Conservation (phyloP, 2,329 filamentous ascomycete species). For the Macroventuria anomochaeta region DNA sequence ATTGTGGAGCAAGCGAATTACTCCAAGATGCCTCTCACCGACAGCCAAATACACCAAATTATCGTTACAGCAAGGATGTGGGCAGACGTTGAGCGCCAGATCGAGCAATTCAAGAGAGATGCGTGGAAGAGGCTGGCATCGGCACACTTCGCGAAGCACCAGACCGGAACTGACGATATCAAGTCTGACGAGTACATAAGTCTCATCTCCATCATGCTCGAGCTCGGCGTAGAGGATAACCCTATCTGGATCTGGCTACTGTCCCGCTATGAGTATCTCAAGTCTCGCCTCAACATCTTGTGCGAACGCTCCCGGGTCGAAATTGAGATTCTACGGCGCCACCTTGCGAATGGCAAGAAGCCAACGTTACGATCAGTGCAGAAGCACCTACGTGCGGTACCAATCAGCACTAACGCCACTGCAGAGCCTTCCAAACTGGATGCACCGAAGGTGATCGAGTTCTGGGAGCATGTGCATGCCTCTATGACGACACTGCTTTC, state of each 20-base stretch:
- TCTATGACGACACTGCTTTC: conserved; percentile 80
- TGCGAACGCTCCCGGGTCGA: conserved; percentile 90
- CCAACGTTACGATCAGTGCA: conserved; percentile 73
- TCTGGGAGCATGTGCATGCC: conserved; percentile 87
- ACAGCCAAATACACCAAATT: conserved; percentile 83
- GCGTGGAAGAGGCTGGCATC: conserved; percentile 82
- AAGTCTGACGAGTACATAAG: conserved; percentile 87
- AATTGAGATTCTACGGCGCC: conserved; percentile 86
- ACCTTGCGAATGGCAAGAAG: conserved; percentile 75
- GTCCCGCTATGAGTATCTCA: conserved; percentile 87
- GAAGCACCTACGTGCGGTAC: conserved; percentile 75
- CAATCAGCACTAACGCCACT: conserved; percentile 67
- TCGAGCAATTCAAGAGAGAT: conserved; percentile 85
- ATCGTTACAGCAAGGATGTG: conserved; percentile 92
- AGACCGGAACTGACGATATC: conserved; percentile 54
- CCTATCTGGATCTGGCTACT: conserved; percentile 96
- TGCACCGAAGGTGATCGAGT: conserved; percentile 77
- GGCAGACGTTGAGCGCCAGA: conserved; percentile 88
- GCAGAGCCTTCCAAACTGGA: conserved; percentile 69
- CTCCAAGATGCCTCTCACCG: conserved; percentile 65
- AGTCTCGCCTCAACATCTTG: conserved; percentile 78
- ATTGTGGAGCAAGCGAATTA: conserved; percentile 64
- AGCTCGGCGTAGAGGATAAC: conserved; percentile 92
- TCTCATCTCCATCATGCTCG: conserved; percentile 85
- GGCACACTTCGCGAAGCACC: conserved; percentile 63